Conservation (phyloP, 2,329 filamentous ascomycete species). For the Eutypa lata region DNA sequence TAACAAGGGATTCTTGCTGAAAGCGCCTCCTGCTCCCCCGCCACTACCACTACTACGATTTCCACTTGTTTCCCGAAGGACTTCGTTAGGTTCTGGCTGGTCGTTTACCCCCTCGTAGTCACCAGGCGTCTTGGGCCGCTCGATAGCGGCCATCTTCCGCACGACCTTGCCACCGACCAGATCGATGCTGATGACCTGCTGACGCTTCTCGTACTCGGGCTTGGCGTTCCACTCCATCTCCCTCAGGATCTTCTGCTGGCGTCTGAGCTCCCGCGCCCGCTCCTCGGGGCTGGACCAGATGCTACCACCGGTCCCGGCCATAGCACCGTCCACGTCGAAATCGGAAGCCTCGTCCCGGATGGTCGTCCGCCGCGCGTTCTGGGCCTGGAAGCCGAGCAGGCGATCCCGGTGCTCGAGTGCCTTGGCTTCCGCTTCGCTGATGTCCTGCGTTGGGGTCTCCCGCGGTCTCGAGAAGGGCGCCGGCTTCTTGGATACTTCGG, state of each 20-base stretch:
- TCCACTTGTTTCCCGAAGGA: conserved; percentile 31
- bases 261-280: conserved; percentile 76
- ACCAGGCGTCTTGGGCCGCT: conserved; percentile 57
- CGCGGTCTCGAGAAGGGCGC: conserved; percentile 56
- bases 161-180: conserved; percentile 75
- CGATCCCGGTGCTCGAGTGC: conserved; percentile 79
- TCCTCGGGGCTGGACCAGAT: conserved; percentile 86
- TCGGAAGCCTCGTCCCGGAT: conserved; percentile 80
- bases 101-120: conserved; percentile 40
- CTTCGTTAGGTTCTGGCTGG: conserved; percentile 11
- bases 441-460: conserved; percentile 28
- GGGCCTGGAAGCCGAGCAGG: conserved; percentile 76
- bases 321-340: conserved; percentile 49
- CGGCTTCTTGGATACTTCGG: conserved; percentile 61
- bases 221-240: conserved; percentile 84
- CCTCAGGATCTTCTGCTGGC: conserved; percentile 77
- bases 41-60: conserved; percentile 35
- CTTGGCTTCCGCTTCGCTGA: conserved; percentile 59
- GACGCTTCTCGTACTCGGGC: conserved; percentile 86
- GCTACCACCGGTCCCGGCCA: conserved; percentile 49
- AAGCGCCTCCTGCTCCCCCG: conserved; percentile 43
- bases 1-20: conserved; percentile 67
- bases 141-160: conserved; percentile 63
- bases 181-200: conserved; percentile 81
- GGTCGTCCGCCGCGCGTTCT: conserved; percentile 80